phyloP scores from a whole-genome alignment of 139 green algal genomes.

The Microglena sp. region DNA sequence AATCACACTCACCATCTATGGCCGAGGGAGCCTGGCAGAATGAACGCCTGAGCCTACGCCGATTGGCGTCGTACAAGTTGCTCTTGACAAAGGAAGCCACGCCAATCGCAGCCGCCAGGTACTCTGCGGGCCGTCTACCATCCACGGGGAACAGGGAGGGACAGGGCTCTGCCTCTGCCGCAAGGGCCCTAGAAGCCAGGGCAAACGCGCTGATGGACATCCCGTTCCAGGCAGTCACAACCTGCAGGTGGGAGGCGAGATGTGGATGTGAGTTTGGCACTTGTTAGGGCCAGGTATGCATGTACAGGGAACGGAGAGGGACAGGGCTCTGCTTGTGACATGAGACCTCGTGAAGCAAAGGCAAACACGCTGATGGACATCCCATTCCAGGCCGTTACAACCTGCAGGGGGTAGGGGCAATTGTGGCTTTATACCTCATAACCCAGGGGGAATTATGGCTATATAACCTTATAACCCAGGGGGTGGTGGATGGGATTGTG shows the following conservation, averaged over 20 bases:
- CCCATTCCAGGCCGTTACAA: not conserved
- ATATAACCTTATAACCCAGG: too few species aligned
- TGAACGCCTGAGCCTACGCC: conserved; percentile 38
- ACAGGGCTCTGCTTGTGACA: too few species aligned
- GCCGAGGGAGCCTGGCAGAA: conserved; percentile 50
- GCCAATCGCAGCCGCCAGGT: conserved; percentile 48
- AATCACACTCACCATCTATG: conserved; percentile 22
- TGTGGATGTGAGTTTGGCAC: not conserved
- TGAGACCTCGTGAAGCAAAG: not conserved
- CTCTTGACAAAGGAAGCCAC: conserved; percentile 52
- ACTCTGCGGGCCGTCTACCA: conserved; percentile 33
- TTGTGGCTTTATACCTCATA: too few species aligned
- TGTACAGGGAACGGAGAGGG: not conserved
- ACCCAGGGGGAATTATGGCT: too few species aligned
- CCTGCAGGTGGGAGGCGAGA: conserved; percentile 20
- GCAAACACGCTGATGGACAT: not conserved
- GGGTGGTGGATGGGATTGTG: too few species aligned
- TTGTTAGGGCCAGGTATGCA: not conserved
- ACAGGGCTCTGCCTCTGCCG: conserved; percentile 26
- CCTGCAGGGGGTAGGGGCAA: not conserved
- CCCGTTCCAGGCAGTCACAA: conserved; percentile 89
- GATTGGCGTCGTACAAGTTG: conserved; percentile 57
- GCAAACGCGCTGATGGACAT: conserved; percentile 71
- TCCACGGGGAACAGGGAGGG: conserved; percentile 59
- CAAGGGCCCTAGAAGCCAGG: conserved; percentile 43